These are phyloP conservation scores for Arthroderma sp. DNA, from an alignment of 2,329 filamentous ascomycete species.

Conservation along the genomic window DNA sequence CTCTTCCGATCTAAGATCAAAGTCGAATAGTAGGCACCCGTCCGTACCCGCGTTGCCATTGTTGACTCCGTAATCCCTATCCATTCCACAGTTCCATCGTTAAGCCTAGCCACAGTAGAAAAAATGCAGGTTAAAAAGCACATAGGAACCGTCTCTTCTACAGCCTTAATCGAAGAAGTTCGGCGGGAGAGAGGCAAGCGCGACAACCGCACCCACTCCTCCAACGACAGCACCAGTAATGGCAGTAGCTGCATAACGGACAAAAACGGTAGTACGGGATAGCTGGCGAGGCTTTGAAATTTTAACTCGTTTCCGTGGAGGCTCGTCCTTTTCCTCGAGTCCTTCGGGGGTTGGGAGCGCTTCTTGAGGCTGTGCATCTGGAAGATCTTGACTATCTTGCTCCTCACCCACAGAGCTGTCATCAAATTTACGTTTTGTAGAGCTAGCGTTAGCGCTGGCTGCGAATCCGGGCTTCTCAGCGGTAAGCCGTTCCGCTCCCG, in stretches of 20 bases:
- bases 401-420: neutral
- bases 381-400: conserved; percentile 4
- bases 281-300: conserved; percentile 11
- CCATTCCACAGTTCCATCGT: too few species aligned
- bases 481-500: too few species aligned
- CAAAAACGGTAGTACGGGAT: conserved; percentile 15
- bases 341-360: neutral
- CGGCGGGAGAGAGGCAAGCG: conserved; percentile 32
- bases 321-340: conserved; percentile 8
- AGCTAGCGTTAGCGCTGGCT: neutral
- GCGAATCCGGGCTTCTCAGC: neutral
- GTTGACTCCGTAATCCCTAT: too few species aligned
- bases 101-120: too few species aligned
- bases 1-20: too few species aligned
- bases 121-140: too few species aligned
- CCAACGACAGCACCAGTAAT: conserved; percentile 32
- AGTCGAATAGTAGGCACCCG: too few species aligned
- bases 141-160: too few species aligned
- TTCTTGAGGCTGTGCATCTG: conserved; percentile 6
- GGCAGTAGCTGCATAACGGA: conserved; percentile 31
- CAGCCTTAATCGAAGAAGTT: conserved; percentile 35
- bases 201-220: conserved; percentile 30
- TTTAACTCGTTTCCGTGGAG: conserved; percentile 21
- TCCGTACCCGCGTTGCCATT: too few species aligned
- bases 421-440: conserved; percentile 8